phyloP scores from a whole-genome alignment of 371 early-diverging fungal genomes.

The Blakeslea trispora region DNA sequence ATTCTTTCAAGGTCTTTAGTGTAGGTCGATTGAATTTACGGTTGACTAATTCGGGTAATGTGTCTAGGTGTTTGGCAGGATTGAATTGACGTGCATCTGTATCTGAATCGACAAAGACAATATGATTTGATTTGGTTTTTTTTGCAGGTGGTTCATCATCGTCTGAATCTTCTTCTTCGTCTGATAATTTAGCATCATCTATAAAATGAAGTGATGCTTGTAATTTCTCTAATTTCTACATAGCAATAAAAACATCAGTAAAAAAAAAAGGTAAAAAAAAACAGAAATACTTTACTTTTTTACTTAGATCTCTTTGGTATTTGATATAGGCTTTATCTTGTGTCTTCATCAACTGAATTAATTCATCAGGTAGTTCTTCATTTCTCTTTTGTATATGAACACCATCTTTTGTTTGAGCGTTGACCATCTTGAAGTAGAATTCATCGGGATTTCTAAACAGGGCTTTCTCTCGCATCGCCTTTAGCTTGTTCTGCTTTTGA shows the following conservation, averaged over 20 bases:
- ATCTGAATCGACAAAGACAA: conserved; percentile 88
- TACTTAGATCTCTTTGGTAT: conserved; percentile 78
- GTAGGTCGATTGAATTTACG: conserved; percentile 82
- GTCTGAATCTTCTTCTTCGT: conserved; percentile 50
- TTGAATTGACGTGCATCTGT: conserved; percentile 71
- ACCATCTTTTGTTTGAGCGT: conserved; percentile 78
- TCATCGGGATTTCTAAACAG: conserved; percentile 92
- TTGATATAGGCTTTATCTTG: conserved; percentile 91
- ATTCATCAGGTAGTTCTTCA: conserved; percentile 73
- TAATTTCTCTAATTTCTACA: conserved; percentile 74
- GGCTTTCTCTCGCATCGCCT: conserved; percentile 86
- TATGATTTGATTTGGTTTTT: conserved; percentile 66
- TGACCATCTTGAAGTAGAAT: conserved; percentile 97
- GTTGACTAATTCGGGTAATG: conserved; percentile 79
- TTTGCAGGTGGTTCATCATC: conserved; percentile 33
- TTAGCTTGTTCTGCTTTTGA: conserved; percentile 80
- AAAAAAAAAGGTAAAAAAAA: no score
- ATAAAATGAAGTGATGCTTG: conserved; percentile 66
- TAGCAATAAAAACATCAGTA: no score
- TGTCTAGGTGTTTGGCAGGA: conserved; percentile 78
- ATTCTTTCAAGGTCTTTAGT: conserved; percentile 54
- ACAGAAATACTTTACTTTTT: no score
- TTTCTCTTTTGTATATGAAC: conserved; percentile 80
- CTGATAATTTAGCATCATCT: conserved; percentile 37
- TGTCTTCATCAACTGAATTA: conserved; percentile 83